Evolutionary conservation across 495 filamentous ascomycete species (phyloP), one percentile per base, ranked within the genome.

Genomic region (Apodospora peruviana): DNA sequence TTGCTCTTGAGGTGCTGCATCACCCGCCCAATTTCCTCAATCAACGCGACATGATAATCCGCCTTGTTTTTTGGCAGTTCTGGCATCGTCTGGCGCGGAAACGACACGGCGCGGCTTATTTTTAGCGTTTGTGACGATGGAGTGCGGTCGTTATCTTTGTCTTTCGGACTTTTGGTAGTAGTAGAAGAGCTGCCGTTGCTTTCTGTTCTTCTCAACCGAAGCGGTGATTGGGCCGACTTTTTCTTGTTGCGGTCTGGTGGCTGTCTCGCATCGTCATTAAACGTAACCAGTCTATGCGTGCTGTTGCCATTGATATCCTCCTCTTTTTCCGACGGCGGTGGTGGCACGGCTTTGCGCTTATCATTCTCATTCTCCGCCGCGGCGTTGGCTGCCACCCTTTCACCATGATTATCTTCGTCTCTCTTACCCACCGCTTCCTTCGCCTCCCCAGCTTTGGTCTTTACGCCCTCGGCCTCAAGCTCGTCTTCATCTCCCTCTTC

Each of bases 21-120:
- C 20, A 94, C 74, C 24, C 78, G 79, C 17, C 75, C 67, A 27
- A 90, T 77, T 59, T 91, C 88, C 24, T 75, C 73, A 45, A 86
- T 79, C 0, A 95, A 68, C 1, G 81, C 60, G 49, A 80, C 79
- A 51, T 84, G 83, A 53, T 88, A 87, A 52, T 82, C 79, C 35
- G 80, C 73, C 42, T 45, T 48, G 25, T 64, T 59, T 11, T 58
- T 43, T 24, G 66, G 67, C 12, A 67, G 40, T 18, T 60, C 50
- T 24, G 56, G 59, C 3, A 60, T 49, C 48, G 46, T 45, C 35
- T 64, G 48, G 5, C 58, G 52, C 4, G 67, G 47, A 18, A 62
- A 52, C 19, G 67, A 70, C 12, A 56, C 35, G 16, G 62, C 47
- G 27, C 57, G 65, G 3, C 44, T 38, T 54, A 54, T 51, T 25